Evolutionary conservation across 2,329 filamentous ascomycete genomes (phyloP).

Genomic region (Lecanosticta acicola): DNA sequence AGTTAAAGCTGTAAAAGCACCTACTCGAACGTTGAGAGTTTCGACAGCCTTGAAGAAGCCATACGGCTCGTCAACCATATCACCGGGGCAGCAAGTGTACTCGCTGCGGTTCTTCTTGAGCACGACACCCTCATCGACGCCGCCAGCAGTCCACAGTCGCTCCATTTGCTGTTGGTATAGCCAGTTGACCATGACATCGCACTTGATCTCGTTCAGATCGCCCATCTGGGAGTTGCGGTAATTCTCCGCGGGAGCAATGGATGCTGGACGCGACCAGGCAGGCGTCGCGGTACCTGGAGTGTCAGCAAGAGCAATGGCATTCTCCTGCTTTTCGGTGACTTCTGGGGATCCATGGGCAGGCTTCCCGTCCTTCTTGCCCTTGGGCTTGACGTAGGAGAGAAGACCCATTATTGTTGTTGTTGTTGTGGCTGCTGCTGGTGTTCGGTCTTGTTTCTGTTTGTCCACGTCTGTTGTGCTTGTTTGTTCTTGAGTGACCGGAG

Average conservation of each 20-base stretch:
- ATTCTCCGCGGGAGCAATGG: slow-evolving; percentile 32
- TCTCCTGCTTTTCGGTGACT: slow-evolving; percentile 14
- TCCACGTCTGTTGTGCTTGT: too few species aligned
- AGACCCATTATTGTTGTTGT: slow-evolving; percentile 18
- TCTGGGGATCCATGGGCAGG: slow-evolving; percentile 12
- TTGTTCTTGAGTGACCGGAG: not conserved
- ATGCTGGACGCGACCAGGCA: slow-evolving; percentile 32
- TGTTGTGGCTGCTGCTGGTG: not conserved
- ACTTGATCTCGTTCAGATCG: slow-evolving; percentile 50
- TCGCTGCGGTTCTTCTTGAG: slow-evolving; percentile 49
- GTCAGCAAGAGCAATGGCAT: slow-evolving; percentile 4
- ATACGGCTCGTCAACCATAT: slow-evolving; percentile 41
- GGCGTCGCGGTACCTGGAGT: slow-evolving; percentile 25
- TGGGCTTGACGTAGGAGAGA: slow-evolving; percentile 22
- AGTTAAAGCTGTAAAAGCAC: slow-evolving; percentile 16
- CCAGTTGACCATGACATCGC: slow-evolving; percentile 59
- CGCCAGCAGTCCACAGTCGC: slow-evolving; percentile 46
- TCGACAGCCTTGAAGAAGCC: slow-evolving; percentile 48
- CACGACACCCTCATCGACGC: slow-evolving; percentile 50
- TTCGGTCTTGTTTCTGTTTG: not conserved
- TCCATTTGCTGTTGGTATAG: slow-evolving; percentile 58
- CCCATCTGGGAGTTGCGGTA: slow-evolving; percentile 39
- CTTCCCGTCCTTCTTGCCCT: slow-evolving; percentile 14
- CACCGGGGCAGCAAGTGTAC: slow-evolving; percentile 49
- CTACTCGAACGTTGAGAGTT: slow-evolving; percentile 51